Evolutionary conservation across 2,329 filamentous ascomycete species (phyloP).

Genomic region (Sarocladiaceae sp.): DNA sequence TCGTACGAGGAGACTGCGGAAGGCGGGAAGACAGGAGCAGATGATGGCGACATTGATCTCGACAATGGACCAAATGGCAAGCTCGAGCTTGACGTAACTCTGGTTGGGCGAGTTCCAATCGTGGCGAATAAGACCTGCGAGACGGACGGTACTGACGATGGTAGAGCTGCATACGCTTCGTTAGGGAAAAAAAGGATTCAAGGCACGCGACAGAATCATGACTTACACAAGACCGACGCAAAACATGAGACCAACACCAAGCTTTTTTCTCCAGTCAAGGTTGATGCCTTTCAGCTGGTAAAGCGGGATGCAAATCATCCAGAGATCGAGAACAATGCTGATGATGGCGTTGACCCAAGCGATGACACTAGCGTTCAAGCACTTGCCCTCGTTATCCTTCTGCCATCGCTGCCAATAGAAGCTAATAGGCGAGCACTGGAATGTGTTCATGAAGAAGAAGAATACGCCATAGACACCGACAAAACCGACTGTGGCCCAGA

Average conservation of each 20-base stretch:
- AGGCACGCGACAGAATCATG: not conserved
- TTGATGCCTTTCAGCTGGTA: conserved; percentile 37
- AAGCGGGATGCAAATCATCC: conserved; percentile 48
- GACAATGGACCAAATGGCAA: conserved; percentile 32
- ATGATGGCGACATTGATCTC: conserved; percentile 35
- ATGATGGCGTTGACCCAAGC: conserved; percentile 49
- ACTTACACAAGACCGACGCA: conserved; percentile 42
- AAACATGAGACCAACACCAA: conserved; percentile 47
- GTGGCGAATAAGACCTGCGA: conserved; percentile 27
- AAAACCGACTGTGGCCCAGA: conserved; percentile 38
- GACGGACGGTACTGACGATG: conserved; percentile 32
- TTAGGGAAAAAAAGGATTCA: not conserved
- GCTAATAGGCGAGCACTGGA: conserved; percentile 47
- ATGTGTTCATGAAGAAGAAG: conserved; percentile 39
- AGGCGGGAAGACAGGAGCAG: conserved; percentile 34
- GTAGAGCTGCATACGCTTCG: conserved; percentile 26
- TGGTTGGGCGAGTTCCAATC: conserved; percentile 24
- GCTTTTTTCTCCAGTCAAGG: conserved; percentile 43
- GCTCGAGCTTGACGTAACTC: conserved; percentile 30
- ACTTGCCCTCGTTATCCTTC: conserved; percentile 38
- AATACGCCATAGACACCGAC: conserved; percentile 33
- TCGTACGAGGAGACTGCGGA: conserved; percentile 26
- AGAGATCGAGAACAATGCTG: conserved; percentile 47
- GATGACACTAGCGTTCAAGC: conserved; percentile 44
- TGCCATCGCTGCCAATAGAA: conserved; percentile 50